Percentiles rank a stretch among this genome's conserved stretches.
Conservation (phyloP, 306 rosid species). For the barrel medic (Medicago truncatula) region DNA sequence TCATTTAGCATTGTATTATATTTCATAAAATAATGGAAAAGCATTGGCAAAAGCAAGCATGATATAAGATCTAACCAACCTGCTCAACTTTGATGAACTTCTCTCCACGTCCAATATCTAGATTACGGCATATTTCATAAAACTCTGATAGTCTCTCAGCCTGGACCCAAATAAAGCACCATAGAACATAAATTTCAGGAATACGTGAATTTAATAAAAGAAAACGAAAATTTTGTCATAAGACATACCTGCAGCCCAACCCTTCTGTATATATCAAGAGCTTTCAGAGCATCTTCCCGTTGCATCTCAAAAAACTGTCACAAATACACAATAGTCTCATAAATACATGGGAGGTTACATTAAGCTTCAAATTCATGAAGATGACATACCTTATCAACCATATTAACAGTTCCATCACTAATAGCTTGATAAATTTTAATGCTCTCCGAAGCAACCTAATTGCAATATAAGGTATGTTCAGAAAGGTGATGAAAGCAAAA, state of each 20-base stretch:
- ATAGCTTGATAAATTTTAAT: slow-evolving; percentile 94
- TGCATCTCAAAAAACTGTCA: slow-evolving; percentile 98
- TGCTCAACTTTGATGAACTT: slow-evolving; percentile 91
- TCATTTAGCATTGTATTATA: slow-evolving; percentile 44
- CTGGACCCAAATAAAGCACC: slow-evolving; percentile 51
- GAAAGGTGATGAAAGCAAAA: slow-evolving; percentile 33
- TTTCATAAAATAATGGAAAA: not conserved
- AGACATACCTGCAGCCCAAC: slow-evolving; percentile 91
- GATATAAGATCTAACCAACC: slow-evolving; percentile 55
- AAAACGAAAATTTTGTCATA: slow-evolving; percentile 11
- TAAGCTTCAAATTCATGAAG: slow-evolving; percentile 43
- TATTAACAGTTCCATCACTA: slow-evolving; percentile 91
- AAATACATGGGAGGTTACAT: slow-evolving; percentile 43
- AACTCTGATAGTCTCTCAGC: slow-evolving; percentile 94
- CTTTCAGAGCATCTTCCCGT: slow-evolving; percentile 81
- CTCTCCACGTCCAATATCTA: slow-evolving; percentile 93
- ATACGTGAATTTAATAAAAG: slow-evolving; percentile 36
- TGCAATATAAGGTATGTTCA: slow-evolving; percentile 45
- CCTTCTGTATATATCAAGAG: slow-evolving; percentile 89
- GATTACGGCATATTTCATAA: slow-evolving; percentile 88
- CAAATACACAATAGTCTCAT: slow-evolving; percentile 33
- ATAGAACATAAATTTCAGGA: slow-evolving; percentile 16
- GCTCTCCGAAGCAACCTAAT: slow-evolving; percentile 94
- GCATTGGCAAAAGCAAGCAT: slow-evolving; percentile 32
- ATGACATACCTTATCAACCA: slow-evolving; percentile 91